Percentiles rank a stretch among this genome's conserved stretches.
phyloP scores from a whole-genome alignment of 2,329 filamentous ascomycete genomes.

The Colletotrichum sojae region DNA sequence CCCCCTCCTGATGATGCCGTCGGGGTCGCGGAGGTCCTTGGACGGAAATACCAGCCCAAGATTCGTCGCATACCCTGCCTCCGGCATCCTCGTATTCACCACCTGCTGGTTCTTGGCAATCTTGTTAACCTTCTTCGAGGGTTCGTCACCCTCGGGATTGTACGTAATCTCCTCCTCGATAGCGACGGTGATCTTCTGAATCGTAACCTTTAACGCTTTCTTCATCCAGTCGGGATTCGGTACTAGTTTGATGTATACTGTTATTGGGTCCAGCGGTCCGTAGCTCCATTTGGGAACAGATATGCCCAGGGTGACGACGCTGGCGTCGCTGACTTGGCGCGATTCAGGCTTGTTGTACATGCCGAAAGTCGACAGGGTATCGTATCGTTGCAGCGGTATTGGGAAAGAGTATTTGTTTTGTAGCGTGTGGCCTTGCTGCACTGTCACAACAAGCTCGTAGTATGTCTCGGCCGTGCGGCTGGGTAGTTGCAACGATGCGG shows the following conservation, averaged over 20 bases:
- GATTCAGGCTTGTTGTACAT: conserved; percentile 99
- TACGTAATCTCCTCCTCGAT: conserved; percentile 99
- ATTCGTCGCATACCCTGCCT: conserved; percentile 93
- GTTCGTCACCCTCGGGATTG: conserved; percentile 97
- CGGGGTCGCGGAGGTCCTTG: conserved; percentile 87
- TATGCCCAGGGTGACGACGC: conserved; percentile 91
- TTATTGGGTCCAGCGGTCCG: conserved; percentile 93
- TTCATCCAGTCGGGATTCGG: conserved; percentile 93
- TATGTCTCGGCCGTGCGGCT: conserved; percentile 96
- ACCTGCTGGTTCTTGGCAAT: conserved; percentile 86
- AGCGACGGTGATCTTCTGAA: conserved; percentile 91
- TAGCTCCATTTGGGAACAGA: conserved; percentile 97
- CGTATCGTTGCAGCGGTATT: conserved; percentile 91
- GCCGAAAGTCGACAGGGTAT: conserved; percentile 97
- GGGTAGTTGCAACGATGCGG: conserved; percentile 90
- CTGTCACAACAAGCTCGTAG: conserved; percentile 96
- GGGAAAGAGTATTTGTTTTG: conserved; percentile 94
- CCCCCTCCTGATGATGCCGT: conserved; percentile 88
- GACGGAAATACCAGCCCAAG: conserved; percentile 91
- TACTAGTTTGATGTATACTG: conserved; percentile 93
- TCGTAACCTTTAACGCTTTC: conserved; percentile 92
- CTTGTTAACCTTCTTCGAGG: conserved; percentile 89
- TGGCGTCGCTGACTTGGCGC: conserved; percentile 87
- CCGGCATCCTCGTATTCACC: conserved; percentile 88
- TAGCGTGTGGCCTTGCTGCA: conserved; percentile 89